phyloP scores from a whole-genome alignment of 2,329 filamentous ascomycete species.

The Stachybotrys chartarum region DNA sequence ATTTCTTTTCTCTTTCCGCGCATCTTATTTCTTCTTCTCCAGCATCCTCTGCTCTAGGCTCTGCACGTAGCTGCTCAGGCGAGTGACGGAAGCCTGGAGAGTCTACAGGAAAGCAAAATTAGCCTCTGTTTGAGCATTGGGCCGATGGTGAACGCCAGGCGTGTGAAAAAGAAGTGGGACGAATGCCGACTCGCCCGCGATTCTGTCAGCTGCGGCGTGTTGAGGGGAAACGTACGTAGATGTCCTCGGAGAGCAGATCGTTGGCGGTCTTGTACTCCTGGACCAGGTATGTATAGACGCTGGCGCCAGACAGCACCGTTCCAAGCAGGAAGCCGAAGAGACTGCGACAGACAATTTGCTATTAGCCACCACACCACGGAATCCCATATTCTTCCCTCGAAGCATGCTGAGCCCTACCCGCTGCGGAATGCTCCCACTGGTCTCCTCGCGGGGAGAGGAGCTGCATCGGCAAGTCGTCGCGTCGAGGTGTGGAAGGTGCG shows the following conservation, averaged over 20 bases:
- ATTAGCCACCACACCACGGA: neutral
- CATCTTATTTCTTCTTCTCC: conserved; percentile 33
- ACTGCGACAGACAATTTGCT: conserved; percentile 34
- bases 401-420: conserved; percentile 37
- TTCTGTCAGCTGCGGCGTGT: neutral
- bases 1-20: no score
- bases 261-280: conserved; percentile 92
- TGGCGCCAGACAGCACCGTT: conserved; percentile 67
- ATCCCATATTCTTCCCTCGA: conserved; percentile 2
- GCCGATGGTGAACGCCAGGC: neutral
- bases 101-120: conserved; percentile 43
- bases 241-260: conserved; percentile 89
- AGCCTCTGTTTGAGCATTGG: neutral
- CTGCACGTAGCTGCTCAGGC: conserved; percentile 77
- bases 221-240: conserved; percentile 64
- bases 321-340: conserved; percentile 89
- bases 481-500: conserved; percentile 44
- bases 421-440: conserved; percentile 55
- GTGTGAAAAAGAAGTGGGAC: neutral
- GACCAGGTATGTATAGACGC: conserved; percentile 87
- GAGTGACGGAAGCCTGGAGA: conserved; percentile 79
- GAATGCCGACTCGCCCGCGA: no score
- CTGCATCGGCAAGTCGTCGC: conserved; percentile 34
- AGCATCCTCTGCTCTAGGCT: conserved; percentile 64
- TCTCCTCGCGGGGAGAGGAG: conserved; percentile 47